Base-by-base conservation (phyloP, 148 eudicot genomes). In the Vaccinium vitisidaea region DNA sequence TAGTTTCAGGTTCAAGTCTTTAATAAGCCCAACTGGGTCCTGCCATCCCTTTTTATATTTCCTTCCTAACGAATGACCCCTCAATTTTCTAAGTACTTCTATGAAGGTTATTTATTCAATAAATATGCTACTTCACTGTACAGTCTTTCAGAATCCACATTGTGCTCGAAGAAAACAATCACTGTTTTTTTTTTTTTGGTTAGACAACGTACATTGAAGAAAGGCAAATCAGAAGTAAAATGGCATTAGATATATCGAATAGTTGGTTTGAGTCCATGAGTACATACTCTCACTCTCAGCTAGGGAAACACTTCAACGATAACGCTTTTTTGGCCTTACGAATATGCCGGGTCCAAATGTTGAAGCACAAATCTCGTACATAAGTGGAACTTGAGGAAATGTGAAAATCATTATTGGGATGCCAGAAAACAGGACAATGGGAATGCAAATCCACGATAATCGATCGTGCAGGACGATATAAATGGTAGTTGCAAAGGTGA, bases 321-420 rank as follows among this genome's bases (percentile, higher is more conserved):
- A 27, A 13, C 0, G 74, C 74, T 69, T 27, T 1, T 73, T 73
- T 16, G 49, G 50, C 67, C 49, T 79, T 53, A 0, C 11, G 18
- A 80, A 80, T 8, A 80, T 80, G n/a, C 82, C 70, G 11, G 50
- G 52, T 80, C 82, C 70, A 21, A 56, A 56, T 18, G 82, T 80
- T 32, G 70, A 80, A 36, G 4, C 30, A 8, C 19, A 80, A 58
- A 58, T 80, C 70, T 80, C 52, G 11, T 56, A 80, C 0, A 80
- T 43, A 27, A 80, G 82, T 30, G 82, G 82, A 58, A 80, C 82
- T 80, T 80, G 82, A 32, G 82, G 82, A 58, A 58, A 80, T 21
- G 12, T 48, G 46, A 80, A 80, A 3, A 80, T 80, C 70, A 58
- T 58, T 36, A 80, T 27, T 0, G 82, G 82, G 18, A 80, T 4